Conservation (phyloP, 371 early-diverging fungal species). For the Rhizomucor pusillus region DNA sequence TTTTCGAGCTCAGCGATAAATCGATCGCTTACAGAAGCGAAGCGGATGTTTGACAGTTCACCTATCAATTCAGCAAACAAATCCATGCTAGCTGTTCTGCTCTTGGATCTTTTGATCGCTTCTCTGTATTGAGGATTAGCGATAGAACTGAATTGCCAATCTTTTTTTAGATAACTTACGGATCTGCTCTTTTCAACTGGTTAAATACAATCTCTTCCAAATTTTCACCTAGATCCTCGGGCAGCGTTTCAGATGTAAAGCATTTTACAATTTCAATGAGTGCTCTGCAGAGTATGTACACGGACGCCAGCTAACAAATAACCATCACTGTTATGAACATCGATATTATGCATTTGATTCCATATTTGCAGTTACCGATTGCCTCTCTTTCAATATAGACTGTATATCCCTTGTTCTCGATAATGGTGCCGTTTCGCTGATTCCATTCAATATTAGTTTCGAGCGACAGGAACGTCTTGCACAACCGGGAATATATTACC, state of each 20-base stretch:
- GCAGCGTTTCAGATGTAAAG: slow-evolving; percentile 68
- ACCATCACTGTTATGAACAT: slow-evolving; percentile 5
- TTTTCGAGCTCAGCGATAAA: slow-evolving; percentile 88
- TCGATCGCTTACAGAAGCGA: slow-evolving; percentile 91
- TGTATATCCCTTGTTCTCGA: slow-evolving; percentile 39
- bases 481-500: slow-evolving; percentile 32
- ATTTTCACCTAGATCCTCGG: slow-evolving; percentile 84
- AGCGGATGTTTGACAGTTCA: slow-evolving; percentile 81
- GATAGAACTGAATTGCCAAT: not conserved
- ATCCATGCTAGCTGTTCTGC: slow-evolving; percentile 84
- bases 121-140: slow-evolving; percentile 47
- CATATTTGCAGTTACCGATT: slow-evolving; percentile 36
- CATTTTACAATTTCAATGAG: slow-evolving; percentile 81
- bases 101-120: slow-evolving; percentile 71
- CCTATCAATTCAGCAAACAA: slow-evolving; percentile 89
- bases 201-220: slow-evolving; percentile 92
- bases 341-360: not conserved
- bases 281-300: slow-evolving; percentile 87
- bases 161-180: slow-evolving; percentile 79
- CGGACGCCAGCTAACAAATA: slow-evolving; percentile 68
- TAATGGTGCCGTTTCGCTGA: slow-evolving; percentile 43
- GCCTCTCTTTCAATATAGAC: slow-evolving; percentile 46
- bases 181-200: slow-evolving; percentile 84
- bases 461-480: too few species aligned
- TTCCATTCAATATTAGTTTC: not conserved